Evolutionary conservation across 2,329 filamentous ascomycete genomes (phyloP).

Genomic region (Neofusicoccum ribis): DNA sequence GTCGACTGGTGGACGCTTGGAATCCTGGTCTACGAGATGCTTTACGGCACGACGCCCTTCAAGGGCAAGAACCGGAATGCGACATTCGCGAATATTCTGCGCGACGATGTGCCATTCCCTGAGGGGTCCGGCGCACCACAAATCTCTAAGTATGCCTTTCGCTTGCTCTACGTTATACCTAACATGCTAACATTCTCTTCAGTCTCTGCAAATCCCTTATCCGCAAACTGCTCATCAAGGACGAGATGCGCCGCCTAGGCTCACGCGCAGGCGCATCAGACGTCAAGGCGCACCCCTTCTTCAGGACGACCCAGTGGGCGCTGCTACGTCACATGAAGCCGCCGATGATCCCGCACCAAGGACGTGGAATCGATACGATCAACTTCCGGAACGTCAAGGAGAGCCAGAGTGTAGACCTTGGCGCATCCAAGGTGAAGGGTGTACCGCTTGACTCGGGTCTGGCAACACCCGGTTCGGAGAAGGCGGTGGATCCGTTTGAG

Average conservation of each 20-base stretch:
- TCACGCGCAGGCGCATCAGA: conserved; percentile 94
- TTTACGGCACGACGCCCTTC: conserved; percentile 97
- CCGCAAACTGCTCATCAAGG: conserved; percentile 95
- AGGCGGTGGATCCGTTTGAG: conserved; percentile 81
- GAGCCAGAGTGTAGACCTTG: conserved; percentile 87
- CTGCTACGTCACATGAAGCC: conserved; percentile 97
- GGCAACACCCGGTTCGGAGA: conserved; percentile 78
- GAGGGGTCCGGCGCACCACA: conserved; percentile 81
- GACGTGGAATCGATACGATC: conserved; percentile 85
- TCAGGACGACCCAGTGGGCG: conserved; percentile 94
- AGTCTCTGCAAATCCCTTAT: conserved; percentile 97
- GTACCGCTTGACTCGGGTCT: conserved; percentile 85
- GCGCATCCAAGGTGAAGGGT: conserved; percentile 61
- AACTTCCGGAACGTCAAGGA: conserved; percentile 99
- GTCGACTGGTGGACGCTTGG: conserved; percentile 99
- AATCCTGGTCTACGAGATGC: conserved; percentile 97
- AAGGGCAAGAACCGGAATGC: conserved; percentile 99
- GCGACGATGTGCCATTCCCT: conserved; percentile 94
- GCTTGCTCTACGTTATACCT: background rate
- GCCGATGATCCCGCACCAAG: conserved; percentile 90
- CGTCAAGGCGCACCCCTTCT: conserved; percentile 95
- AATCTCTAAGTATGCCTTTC: conserved; percentile 80
- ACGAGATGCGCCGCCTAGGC: conserved; percentile 89
- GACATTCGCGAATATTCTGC: conserved; percentile 94
- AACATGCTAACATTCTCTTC: background rate